These are phyloP conservation scores for Aspergillus egyptiacus DNA, from an alignment of 495 filamentous ascomycete genomes.

Conservation along the genomic window DNA sequence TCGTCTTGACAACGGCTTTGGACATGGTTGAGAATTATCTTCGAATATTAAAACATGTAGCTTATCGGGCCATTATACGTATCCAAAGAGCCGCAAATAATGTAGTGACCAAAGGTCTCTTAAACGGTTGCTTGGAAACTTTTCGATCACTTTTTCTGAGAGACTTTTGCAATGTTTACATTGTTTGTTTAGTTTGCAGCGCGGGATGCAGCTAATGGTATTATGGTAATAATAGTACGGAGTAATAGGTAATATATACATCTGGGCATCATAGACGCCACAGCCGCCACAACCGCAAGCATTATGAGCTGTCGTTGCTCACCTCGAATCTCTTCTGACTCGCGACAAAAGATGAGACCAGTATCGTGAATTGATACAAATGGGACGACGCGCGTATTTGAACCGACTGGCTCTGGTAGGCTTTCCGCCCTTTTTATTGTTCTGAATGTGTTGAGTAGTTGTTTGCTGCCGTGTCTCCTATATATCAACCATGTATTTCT, in stretches of 20 bases:
- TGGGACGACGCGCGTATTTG: slow-evolving; percentile 49
- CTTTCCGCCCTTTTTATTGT: slow-evolving; percentile 9
- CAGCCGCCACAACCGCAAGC: slow-evolving; percentile 11
- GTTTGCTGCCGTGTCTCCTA: neutral
- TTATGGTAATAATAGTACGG: too few species aligned
- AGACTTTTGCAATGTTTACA: slow-evolving; percentile 30
- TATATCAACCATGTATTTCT: neutral
- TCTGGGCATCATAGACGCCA: slow-evolving; percentile 10
- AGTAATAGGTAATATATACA: too few species aligned
- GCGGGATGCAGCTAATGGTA: too few species aligned
- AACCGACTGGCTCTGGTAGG: slow-evolving; percentile 51
- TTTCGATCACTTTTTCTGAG: slow-evolving; percentile 34
- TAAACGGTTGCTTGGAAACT: slow-evolving; percentile 18
- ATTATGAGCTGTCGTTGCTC: slow-evolving; percentile 1
- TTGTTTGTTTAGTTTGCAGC: neutral
- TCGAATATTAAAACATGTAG: neutral
- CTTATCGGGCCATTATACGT: slow-evolving; percentile 22
- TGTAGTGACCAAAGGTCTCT: slow-evolving; percentile 2
- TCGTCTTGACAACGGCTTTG: slow-evolving; percentile 60
- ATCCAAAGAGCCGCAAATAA: slow-evolving; percentile 6
- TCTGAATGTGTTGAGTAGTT: neutral
- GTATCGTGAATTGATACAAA: slow-evolving; percentile 17
- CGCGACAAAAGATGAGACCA: neutral
- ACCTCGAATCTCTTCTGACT: neutral
- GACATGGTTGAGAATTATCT: slow-evolving; percentile 35